Conservation (phyloP, 768 basidiomycete species). For the Gyrodon lividus region DNA sequence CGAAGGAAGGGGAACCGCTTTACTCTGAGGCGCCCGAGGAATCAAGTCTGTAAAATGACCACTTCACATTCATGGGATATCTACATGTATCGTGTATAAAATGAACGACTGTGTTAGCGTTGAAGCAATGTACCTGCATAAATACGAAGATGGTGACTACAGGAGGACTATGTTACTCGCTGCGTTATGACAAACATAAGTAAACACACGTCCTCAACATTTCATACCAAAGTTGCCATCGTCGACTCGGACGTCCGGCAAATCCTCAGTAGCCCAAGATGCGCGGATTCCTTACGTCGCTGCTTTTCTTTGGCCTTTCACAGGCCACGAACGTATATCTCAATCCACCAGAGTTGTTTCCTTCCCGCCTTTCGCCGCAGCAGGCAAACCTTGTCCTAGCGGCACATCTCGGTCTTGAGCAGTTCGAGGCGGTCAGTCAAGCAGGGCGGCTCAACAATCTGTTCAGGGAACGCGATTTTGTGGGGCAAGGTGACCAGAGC, state of each 20-base stretch:
- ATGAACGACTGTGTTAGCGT: no score
- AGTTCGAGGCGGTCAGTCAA: conserved; percentile 51
- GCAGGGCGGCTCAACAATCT: conserved; percentile 20
- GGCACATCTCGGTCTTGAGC: conserved; percentile 70
- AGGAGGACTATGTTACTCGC: no score
- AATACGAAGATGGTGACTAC: no score
- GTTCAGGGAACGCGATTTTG: conserved; percentile 45
- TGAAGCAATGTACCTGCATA: no score
- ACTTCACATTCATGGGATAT: no score
- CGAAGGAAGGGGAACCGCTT: conserved; percentile 23
- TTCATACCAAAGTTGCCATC: not conserved
- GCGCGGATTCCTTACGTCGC: conserved; percentile 22
- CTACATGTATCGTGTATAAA: no score
- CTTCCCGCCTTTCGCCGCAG: conserved; percentile 43
- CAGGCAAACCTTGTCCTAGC: conserved; percentile 62
- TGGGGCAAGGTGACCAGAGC: conserved; percentile 53
- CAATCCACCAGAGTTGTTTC: conserved; percentile 42
- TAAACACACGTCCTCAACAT: conserved; percentile 15
- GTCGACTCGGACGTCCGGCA: not conserved
- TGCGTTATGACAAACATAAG: conserved; percentile 17
- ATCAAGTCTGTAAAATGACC: not conserved
- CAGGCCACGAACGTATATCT: conserved; percentile 62
- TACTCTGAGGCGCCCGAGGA: conserved; percentile 32
- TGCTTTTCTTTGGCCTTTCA: conserved; percentile 36
- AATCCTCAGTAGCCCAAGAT: conserved; percentile 6